A percentile compares a stretch with the other conserved stretches of the same genome.
Conservation (phyloP, 2,329 filamentous ascomycete genomes). For the Epichloe typhina region DNA sequence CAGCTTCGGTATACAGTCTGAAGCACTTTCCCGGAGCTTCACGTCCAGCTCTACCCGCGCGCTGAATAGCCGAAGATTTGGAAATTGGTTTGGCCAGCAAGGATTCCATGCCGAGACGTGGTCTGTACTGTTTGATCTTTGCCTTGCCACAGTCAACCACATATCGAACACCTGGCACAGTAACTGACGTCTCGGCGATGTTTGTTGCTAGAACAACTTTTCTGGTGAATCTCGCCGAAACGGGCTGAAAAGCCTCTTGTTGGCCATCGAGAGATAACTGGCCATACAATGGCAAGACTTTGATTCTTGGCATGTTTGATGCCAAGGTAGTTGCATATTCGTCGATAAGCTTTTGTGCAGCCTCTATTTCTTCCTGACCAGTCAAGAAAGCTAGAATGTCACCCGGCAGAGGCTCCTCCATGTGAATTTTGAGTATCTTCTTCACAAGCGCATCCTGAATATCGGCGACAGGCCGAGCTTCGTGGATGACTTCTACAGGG, state of each 20-base stretch:
- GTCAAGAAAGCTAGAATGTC: slow-evolving; percentile 88
- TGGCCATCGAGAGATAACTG: slow-evolving; percentile 79
- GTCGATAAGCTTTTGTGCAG: slow-evolving; percentile 65
- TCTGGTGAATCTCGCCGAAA: slow-evolving; percentile 57
- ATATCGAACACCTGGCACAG: slow-evolving; percentile 80
- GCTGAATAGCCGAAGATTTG: slow-evolving; percentile 82
- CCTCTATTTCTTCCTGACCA: slow-evolving; percentile 86
- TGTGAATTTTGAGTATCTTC: slow-evolving; percentile 74
- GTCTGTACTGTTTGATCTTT: slow-evolving; percentile 85
- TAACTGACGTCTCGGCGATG: slow-evolving; percentile 97
- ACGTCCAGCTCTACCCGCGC: slow-evolving; percentile 82
- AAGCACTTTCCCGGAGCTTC: slow-evolving; percentile 86
- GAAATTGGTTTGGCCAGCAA: slow-evolving; percentile 84
- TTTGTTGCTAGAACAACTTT: slow-evolving; percentile 92
- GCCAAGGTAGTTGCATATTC: slow-evolving; percentile 63
- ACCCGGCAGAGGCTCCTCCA: slow-evolving; percentile 79
- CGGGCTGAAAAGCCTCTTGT: slow-evolving; percentile 69
- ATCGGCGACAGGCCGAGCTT: slow-evolving; percentile 61
- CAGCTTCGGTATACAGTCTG: slow-evolving; percentile 71
- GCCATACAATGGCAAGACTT: slow-evolving; percentile 73
- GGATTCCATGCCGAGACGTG: slow-evolving; percentile 76
- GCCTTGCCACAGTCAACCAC: slow-evolving; percentile 90
- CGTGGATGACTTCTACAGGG: slow-evolving; percentile 67
- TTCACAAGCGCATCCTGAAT: slow-evolving; percentile 73
- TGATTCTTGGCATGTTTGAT: slow-evolving; percentile 58